Percentiles rank a stretch among this genome's conserved stretches.
These are phyloP conservation scores for Candida boidinii DNA, from an alignment of 805 yeast genomes.

Conservation along the genomic window DNA sequence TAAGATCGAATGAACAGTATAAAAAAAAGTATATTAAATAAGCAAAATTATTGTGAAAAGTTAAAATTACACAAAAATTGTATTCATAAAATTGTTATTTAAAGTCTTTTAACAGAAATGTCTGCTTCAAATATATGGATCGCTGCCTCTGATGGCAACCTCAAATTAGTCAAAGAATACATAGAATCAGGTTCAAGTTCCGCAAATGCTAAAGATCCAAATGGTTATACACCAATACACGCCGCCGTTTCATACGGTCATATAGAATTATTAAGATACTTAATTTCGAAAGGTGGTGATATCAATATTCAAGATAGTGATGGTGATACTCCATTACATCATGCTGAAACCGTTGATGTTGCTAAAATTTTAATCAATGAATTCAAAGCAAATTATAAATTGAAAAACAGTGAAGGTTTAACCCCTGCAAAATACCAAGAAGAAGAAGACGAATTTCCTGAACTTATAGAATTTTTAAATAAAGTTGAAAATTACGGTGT, in stretches of 20 bases:
- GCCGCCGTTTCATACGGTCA: slow-evolving; percentile 97
- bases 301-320: slow-evolving; percentile 77
- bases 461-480: slow-evolving; percentile 56
- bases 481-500: slow-evolving; percentile 27
- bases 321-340: slow-evolving; percentile 94
- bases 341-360: slow-evolving; percentile 60
- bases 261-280: slow-evolving; percentile 48
- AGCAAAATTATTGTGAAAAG: too few species aligned
- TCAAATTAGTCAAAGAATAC: slow-evolving; percentile 45
- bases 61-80: not conserved
- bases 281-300: slow-evolving; percentile 62
- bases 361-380: slow-evolving; percentile 64
- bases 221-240: slow-evolving; percentile 95
- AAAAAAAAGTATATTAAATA: too few species aligned
- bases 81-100: too few species aligned
- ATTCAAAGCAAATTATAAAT: slow-evolving; percentile 54
- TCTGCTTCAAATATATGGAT: slow-evolving; percentile 70
- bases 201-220: slow-evolving; percentile 75
- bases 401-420: slow-evolving; percentile 64
- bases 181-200: slow-evolving; percentile 43
- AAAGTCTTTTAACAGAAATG: slow-evolving; percentile 5
- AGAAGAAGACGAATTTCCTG: slow-evolving; percentile 83
- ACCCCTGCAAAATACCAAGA: slow-evolving; percentile 68
- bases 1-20: too few species aligned
- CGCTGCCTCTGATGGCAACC: slow-evolving; percentile 83